Percentiles rank a stretch among this genome's conserved stretches.
These are phyloP conservation scores for Eucalyptus urophylla DNA, from an alignment of 345 rosid species.

Conservation along the genomic window DNA sequence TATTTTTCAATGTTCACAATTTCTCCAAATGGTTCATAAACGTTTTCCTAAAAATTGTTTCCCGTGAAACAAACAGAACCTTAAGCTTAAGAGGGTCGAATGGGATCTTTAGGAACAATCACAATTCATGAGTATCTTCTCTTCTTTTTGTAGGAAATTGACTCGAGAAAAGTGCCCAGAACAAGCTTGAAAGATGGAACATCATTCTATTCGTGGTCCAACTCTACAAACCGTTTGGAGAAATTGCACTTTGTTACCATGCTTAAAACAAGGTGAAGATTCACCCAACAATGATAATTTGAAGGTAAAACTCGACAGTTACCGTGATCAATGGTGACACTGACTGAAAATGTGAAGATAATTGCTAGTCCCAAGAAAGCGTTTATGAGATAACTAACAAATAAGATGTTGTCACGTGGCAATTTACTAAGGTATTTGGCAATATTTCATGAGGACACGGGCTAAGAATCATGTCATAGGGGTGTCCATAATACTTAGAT, in stretches of 20 bases:
- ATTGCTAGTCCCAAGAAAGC: background rate
- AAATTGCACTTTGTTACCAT: background rate
- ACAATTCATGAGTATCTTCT: background rate
- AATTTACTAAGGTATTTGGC: background rate
- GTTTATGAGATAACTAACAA: background rate
- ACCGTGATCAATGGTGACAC: fast-evolving
- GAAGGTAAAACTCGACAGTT: background rate
- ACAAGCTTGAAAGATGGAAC: background rate
- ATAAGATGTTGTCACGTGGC: background rate
- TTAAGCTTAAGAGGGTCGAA: background rate
- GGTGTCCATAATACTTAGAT: background rate
- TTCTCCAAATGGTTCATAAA: no score
- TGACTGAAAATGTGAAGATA: background rate
- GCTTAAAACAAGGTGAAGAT: background rate
- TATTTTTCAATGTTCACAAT: no score
- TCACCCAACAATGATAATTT: background rate
- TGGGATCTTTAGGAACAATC: background rate
- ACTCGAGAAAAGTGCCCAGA: background rate
- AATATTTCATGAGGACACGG: background rate
- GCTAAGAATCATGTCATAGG: background rate
- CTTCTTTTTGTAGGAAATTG: background rate
- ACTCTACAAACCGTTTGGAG: background rate
- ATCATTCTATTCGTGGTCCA: background rate
- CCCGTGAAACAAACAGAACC: fast-evolving
- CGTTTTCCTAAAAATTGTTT: no score